phyloP scores from a whole-genome alignment of 1,139 yeast genomes.

The Pichia sp. region DNA sequence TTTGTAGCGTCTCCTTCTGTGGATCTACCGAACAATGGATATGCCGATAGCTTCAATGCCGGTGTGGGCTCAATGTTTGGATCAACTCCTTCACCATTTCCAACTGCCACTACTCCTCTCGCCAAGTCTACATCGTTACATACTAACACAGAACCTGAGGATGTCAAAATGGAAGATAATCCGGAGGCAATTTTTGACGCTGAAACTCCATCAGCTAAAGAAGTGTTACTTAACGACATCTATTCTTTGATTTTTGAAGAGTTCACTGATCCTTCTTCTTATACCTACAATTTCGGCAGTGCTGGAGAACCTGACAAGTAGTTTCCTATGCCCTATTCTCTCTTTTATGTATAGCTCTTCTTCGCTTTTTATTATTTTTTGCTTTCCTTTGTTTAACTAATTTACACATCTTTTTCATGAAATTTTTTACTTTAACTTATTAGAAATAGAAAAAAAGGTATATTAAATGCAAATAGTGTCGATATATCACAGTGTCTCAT shows the following conservation, averaged over 20 bases:
- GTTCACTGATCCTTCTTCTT: slow-evolving; percentile 30
- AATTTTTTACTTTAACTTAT: not conserved
- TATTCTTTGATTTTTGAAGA: slow-evolving; percentile 37
- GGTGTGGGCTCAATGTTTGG: slow-evolving; percentile 1
- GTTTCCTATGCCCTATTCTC: not conserved
- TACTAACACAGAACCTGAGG: not conserved
- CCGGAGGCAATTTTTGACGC: slow-evolving; percentile 3
- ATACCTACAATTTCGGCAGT: slow-evolving; percentile 1
- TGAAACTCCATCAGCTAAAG: slow-evolving; percentile 20
- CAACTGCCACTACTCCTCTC: not conserved
- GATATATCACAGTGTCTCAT: not conserved
- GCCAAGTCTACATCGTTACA: not conserved
- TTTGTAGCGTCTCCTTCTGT: not conserved
- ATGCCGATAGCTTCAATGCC: not conserved
- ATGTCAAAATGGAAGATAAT: slow-evolving; percentile 3
- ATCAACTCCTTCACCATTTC: slow-evolving; percentile 1
- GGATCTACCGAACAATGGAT: not conserved
- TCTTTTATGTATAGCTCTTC: not conserved
- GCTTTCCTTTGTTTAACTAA: not conserved
- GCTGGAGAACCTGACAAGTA: not conserved
- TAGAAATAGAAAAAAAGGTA: not conserved
- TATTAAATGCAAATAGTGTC: not conserved
- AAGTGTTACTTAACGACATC: slow-evolving; percentile 32
- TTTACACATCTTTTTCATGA: not conserved
- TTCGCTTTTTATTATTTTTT: not conserved